Base-by-base conservation (phyloP, 805 yeast species). In the Cyberlindnera subsufficiens region DNA sequence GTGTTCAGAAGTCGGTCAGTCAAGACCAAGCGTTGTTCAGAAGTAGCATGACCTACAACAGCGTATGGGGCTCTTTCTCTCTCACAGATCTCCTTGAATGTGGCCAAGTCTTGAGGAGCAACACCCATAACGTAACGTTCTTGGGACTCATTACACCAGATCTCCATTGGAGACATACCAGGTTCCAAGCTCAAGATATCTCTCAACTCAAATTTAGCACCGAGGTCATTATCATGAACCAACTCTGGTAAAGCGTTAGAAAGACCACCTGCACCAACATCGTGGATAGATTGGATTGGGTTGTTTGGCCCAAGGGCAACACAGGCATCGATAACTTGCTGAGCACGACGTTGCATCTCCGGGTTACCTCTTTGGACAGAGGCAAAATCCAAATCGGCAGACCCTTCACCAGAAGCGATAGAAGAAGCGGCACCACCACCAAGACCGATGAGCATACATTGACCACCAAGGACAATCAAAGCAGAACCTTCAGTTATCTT, bases 371-470 rank as follows among this genome's bases (percentile, higher is more conserved):
- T 83, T 72, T 93, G 99, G 33, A 93, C 99, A 16, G 98, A 90
- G 11, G 99, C 99, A 68, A 89, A 93, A 72, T 93, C 99, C 58
- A 93, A 77, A 52, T 83, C 96, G 27, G 95, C 98, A 33, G 96
- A 86, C 40, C 93, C 96, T 63, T 87, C 96, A 56, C 97, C 96
- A 19, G 96, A 86, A n/a, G 96, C 80, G 39, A 90, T 80, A 13
- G 96, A 86, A 3, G 99, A 93, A 6, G 99, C 99, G 34, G 99
- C 99, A 68, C 99, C 99, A 59, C 99, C 99, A 61, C 99, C 99
- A 45, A 93, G 76, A 59, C 99, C 99, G 66, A 93, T 93, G 56
- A 93, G 77, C 98, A 93, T 91, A 17, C 88, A 86, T 56, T 90
- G 96, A 46, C 99, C 99, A 62, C 99, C 99, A 38, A 93, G 77